Base-by-base conservation (phyloP, 331 rosid genomes). In the Pyrus hybrid region DNA sequence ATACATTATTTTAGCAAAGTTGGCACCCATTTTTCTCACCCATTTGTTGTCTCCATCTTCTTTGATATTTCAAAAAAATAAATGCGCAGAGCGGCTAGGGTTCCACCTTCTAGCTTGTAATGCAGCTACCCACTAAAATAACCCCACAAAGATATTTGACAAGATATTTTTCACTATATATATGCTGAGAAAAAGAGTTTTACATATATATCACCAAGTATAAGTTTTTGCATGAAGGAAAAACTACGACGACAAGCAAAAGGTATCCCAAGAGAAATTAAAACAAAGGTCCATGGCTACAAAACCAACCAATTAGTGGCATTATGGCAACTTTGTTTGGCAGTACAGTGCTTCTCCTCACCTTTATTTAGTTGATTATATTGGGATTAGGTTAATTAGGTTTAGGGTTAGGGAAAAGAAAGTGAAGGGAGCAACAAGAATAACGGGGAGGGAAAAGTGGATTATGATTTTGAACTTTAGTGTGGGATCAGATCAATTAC, bases 121-220 rank as follows among this genome's bases (percentile, higher is more conserved):
- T 37, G 77, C 33, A 23, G 77, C 56, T 3, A 58, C 22, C 26
- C 23, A 37, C 23, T 37, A 12, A 2, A 8, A 21, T 6, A 61
- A 68, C 33, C 76, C 66, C 60, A 67, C 75, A 28, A 68, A 33
- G 69, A 53, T 57, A n/a, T n/a, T n/a, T n/a, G n/a, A n/a, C n/a
- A n/a, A n/a, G n/a, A n/a, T n/a, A 43, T n/a, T 29, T 32, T 33
- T 29, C 47, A 41, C 47, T 41, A 35, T 0, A 41, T n/a, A n/a
- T 43, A 2, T 58, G 18, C n/a, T 16, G 5, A 30, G 28, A 61
- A 13, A 21, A 13, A 3, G 16, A 41, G 14, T 41, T 10, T 23
- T 11, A 25, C 0, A 57, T 57, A 21, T 56, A 2, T 3, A 18
- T n/a, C 18, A 17, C 22, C 58, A 53, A 5, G n/a, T 6, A 5